Percentiles rank a stretch among this genome's conserved stretches.
Evolutionary conservation across 768 basidiomycete genomes (phyloP).

Genomic region (Mycena haematopus): DNA sequence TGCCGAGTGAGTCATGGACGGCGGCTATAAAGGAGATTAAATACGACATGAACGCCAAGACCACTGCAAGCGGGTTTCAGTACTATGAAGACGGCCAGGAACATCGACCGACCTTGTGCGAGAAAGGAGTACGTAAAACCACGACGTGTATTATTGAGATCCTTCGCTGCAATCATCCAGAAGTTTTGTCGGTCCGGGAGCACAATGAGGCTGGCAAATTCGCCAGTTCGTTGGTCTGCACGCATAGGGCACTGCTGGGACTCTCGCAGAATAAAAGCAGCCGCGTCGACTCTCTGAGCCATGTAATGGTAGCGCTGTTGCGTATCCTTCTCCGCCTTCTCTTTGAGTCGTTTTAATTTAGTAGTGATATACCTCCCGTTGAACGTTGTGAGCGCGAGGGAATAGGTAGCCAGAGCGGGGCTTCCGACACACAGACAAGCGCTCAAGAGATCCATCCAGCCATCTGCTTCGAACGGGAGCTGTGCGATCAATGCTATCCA

Average conservation of each 20-base stretch:
- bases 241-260: constrained; percentile 28
- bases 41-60: constrained; percentile 25
- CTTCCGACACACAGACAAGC: constrained; percentile 25
- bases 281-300: constrained; percentile 9
- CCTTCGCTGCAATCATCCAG: constrained; percentile 22
- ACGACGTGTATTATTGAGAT: constrained; percentile 27
- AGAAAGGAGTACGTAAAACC: constrained; percentile 24
- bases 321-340: constrained; percentile 6
- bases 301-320: constrained; percentile 11
- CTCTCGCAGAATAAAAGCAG: constrained; percentile 20
- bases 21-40: constrained; percentile 25
- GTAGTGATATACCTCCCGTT: constrained; percentile 20
- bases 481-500: constrained; percentile 30
- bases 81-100: not conserved
- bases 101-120: constrained; percentile 20
- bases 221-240: constrained; percentile 23
- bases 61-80: constrained; percentile 5
- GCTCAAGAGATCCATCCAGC: constrained; percentile 24
- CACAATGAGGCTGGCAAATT: constrained; percentile 20
- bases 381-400: constrained; percentile 27
- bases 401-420: constrained; percentile 28
- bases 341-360: constrained; percentile 15
- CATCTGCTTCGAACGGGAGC: constrained; percentile 28
- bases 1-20: constrained; percentile 15
- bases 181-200: constrained; percentile 15